These are phyloP conservation scores for Aspergillus bridgeri DNA, from an alignment of 495 filamentous ascomycete genomes.

Conservation along the genomic window DNA sequence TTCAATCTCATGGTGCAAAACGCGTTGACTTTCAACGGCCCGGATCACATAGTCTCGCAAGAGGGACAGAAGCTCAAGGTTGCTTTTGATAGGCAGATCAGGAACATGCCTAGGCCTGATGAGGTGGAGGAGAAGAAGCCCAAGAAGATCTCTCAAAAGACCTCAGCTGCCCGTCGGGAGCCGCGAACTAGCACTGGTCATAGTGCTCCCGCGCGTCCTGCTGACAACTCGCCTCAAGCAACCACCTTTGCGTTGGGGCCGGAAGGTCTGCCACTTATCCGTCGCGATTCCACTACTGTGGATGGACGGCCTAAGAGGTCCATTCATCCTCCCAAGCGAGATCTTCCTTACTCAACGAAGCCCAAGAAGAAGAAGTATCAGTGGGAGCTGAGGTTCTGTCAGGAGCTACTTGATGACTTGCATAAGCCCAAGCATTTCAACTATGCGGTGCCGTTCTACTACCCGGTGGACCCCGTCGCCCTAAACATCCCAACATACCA, in stretches of 20 bases:
- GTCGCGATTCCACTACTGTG: constrained; percentile 74
- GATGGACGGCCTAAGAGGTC: constrained; percentile 87
- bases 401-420: constrained; percentile 74
- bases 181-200: constrained; percentile 45
- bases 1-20: constrained; percentile 74
- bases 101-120: constrained; percentile 44
- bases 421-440: constrained; percentile 65
- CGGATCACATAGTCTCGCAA: constrained; percentile 64
- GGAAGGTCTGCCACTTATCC: constrained; percentile 85
- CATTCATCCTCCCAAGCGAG: constrained; percentile 87
- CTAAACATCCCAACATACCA: constrained; percentile 92
- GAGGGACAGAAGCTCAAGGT: constrained; percentile 58
- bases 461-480: constrained; percentile 88
- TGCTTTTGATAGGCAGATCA: constrained; percentile 59
- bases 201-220: constrained; percentile 20
- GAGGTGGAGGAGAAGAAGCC: constrained; percentile 60
- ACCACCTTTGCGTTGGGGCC: constrained; percentile 78
- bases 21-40: constrained; percentile 75
- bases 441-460: constrained; percentile 67
- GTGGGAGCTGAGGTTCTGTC: constrained; percentile 85
- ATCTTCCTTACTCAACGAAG: constrained; percentile 78
- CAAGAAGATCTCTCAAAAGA: constrained; percentile 51
- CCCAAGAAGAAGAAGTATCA: constrained; percentile 91
- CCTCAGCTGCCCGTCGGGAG: constrained; percentile 50
- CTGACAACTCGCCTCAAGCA: constrained; percentile 48